Evolutionary conservation across 768 basidiomycete species (phyloP), one percentile per base, ranked within the genome.

Genomic region (Lactarius sp.): DNA sequence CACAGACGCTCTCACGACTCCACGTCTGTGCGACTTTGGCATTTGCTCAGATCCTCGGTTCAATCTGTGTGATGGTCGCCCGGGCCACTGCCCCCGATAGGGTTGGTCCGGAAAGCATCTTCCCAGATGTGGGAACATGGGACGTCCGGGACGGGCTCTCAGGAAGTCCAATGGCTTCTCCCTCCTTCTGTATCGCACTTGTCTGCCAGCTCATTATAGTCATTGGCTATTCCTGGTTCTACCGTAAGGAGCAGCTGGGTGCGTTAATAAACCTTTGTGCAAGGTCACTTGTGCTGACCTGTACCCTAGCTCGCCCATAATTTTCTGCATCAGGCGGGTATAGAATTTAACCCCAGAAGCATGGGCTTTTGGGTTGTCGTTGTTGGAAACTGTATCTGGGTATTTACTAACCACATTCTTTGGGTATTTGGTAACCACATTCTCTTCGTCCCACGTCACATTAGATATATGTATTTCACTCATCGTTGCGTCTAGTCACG

Each of bases 141-240:
- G 90, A 94, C 72, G 90, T 93, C 73, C 78, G 79, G 27, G 77
- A 87, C 8, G 90, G 90, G 22, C 75, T 91, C 3, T 71, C 78
- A 71, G 86, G 85, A 79, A 92, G 91, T 69, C 91, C 90, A 27
- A 86, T 93, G 83, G 90, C 88, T 22, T 79, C 83, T 16, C 86
- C 90, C 60, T 81, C 90, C 51, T 96, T 96, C 80, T 96, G 94
- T 93, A 75, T 94, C 55, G 92, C 91, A 53, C 77, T 91, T 59
- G 69, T 85, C 7, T 90, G 85, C 72, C 91, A 93, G 72, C 71
- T 96, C 57, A 74, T 94, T 68, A 93, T 96, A 71, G 92, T 95
- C 62, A 75, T 86, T 65, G 94, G 94, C 20, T 96, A 95, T 77
- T 94, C 94, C 80, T 91, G 91, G 90, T 95, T 96, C 83, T 96